Evolutionary conservation across 2,329 filamentous ascomycete species (phyloP), one percentile per base, ranked within the genome.

Genomic region (Diaporthe velutina): DNA sequence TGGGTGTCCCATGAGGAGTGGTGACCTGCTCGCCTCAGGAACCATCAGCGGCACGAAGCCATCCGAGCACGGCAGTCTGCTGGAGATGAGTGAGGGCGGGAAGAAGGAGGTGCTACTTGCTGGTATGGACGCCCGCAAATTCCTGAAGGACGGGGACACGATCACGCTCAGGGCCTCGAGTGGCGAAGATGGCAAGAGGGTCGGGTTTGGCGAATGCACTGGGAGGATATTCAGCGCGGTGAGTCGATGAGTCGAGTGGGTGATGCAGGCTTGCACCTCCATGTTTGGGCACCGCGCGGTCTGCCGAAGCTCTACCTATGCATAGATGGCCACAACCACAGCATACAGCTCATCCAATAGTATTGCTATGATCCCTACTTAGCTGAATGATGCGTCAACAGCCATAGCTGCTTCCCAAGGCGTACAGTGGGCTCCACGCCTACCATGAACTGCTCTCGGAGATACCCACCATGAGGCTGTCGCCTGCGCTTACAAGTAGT

Each of bases 1-100:
- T 1, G 94, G 94, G 8, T 97, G 94, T 82, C 91, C 92, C 4
- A 88, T 97, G 87, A 89, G 91, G 61, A 89, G 92, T 0, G 94
- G 94, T 45, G 94, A 97, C 80, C 83, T 97, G 70, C 84, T 97
- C 8, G 94, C 94, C 2, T 94, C 93, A 2, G 94, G 94, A 4
- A 97, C 94, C 1, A 96, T 97, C 79, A 88, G 86, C 78, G 86
- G 87, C 4, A 82, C 84, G 5, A 82, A 74, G 0, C 70, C 79
- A 1, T 77, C 77, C 7, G 82, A 86, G 78, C 81, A 83, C 45
- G 86, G 87, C 9, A 85, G 85, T 75, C 75, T 88, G 73, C 78
- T 88, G 25, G 87, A 88, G 81, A 80, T 87, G 80, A 86, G 81
- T 30, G 82, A 85, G 67, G 83, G 83, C n/a, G 87, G 87, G 10